Evolutionary conservation across 2,329 filamentous ascomycete genomes (phyloP).

Genomic region (Arachnomyces sp.): DNA sequence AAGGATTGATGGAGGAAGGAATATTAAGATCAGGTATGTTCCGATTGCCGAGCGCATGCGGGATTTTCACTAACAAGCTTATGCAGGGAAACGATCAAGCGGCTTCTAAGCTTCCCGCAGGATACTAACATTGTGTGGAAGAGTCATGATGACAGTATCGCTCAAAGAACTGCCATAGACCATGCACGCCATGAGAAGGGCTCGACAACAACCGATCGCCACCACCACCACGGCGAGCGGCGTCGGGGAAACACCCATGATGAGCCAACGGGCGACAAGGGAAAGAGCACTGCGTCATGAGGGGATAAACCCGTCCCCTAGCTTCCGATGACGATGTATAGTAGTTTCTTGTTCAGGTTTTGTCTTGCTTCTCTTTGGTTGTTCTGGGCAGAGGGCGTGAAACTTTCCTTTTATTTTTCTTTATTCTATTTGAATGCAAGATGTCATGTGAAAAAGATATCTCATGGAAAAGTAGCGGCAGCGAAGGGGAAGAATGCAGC

Average conservation of each 20-base stretch:
- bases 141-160: conserved; percentile 91
- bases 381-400: conserved; percentile 27
- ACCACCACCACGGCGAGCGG: conserved; percentile 32
- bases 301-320: conserved; percentile 17
- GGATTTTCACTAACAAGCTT: conserved; percentile 18
- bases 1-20: conserved; percentile 81
- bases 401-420: conserved; percentile 27
- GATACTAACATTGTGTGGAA: conserved; percentile 94
- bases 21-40: conserved; percentile 87
- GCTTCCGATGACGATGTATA: conserved; percentile 27
- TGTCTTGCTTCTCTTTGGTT: conserved; percentile 21
- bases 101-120: conserved; percentile 71
- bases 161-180: conserved; percentile 81
- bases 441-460: conserved; percentile 4
- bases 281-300: conserved; percentile 30
- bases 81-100: conserved; percentile 82
- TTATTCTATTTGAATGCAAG: conserved; percentile 4
- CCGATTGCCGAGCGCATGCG: background rate
- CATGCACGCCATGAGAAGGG: conserved; percentile 83
- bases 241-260: conserved; percentile 36
- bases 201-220: conserved; percentile 24
- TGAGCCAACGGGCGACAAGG: conserved; percentile 35
- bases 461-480: background rate
- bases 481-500: background rate
- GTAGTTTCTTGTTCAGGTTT: conserved; percentile 17